These are phyloP conservation scores for Spathaspora arborariae DNA, from an alignment of 805 yeast species.

Conservation along the genomic window DNA sequence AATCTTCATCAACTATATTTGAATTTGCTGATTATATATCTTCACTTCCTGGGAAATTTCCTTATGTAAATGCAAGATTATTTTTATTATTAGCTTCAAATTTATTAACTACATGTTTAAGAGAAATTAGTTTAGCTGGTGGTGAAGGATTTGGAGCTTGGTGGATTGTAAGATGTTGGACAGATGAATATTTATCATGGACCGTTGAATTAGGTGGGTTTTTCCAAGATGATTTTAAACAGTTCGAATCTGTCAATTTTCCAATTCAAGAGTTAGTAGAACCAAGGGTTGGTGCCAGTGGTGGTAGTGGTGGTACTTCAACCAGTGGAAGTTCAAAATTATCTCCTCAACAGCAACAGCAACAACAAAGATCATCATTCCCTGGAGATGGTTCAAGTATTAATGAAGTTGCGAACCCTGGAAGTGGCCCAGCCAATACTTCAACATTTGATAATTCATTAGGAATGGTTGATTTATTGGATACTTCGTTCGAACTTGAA, in stretches of 20 bases:
- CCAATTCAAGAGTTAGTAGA: neutral
- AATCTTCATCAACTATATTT: constrained; percentile 5
- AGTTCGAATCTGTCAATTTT: neutral
- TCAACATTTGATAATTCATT: constrained; percentile 7
- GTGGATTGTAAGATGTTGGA: constrained; percentile 77
- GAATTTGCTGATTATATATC: constrained; percentile 16
- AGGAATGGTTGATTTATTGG: constrained; percentile 11
- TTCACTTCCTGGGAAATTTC: constrained; percentile 44
- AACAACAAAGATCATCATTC: neutral
- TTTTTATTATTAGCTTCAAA: constrained; percentile 52
- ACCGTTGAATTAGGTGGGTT: constrained; percentile 61
- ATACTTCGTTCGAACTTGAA: constrained; percentile 9
- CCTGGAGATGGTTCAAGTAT: neutral
- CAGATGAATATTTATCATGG: constrained; percentile 69
- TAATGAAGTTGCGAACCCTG: neutral
- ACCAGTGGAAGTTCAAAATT: neutral
- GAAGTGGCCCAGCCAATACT: neutral
- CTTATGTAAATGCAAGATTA: constrained; percentile 50
- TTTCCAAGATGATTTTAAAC: constrained; percentile 28
- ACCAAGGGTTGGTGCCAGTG: neutral
- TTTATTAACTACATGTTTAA: constrained; percentile 52
- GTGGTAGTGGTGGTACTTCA: too few species aligned
- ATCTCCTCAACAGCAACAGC: neutral
- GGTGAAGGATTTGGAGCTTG: constrained; percentile 64
- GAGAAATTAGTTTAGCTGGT: constrained; percentile 58